Evolutionary conservation across 1,139 yeast species (phyloP).

Genomic region (Geotrichum phurueaensis): DNA sequence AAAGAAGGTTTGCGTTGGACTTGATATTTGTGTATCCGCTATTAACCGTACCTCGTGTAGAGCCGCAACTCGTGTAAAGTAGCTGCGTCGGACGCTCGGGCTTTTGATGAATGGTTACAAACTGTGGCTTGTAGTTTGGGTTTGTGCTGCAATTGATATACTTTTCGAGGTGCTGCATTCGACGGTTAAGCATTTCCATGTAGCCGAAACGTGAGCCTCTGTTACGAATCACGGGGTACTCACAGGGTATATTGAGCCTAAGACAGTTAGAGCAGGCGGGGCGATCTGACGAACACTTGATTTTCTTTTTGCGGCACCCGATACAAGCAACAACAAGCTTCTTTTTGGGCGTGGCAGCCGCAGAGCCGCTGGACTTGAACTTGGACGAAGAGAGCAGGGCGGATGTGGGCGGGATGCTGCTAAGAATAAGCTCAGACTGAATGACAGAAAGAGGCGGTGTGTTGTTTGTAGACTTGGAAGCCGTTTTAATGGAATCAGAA

Average conservation of each 20-base stretch:
- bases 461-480: not conserved
- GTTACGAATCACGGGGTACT: conserved; percentile 35
- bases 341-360: conserved; percentile 23
- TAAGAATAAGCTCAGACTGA: not conserved
- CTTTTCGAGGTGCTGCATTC: conserved; percentile 31
- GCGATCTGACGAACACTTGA: conserved; percentile 37
- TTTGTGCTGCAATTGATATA: conserved; percentile 23
- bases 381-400: not conserved
- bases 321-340: conserved; percentile 36
- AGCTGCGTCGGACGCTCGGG: conserved; percentile 6
- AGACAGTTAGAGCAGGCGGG: conserved; percentile 39
- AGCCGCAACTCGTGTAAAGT: not conserved
- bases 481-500: not conserved
- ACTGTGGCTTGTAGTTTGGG: conserved; percentile 17
- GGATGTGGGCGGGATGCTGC: not conserved
- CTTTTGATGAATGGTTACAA: conserved; percentile 16
- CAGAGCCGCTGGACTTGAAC: not conserved
- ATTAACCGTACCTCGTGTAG: conserved; percentile 13
- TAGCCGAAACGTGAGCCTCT: conserved; percentile 39
- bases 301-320: conserved; percentile 37
- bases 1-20: not conserved
- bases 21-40: conserved; percentile 13
- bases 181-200: conserved; percentile 32
- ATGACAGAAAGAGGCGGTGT: not conserved
- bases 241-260: conserved; percentile 34